These are phyloP conservation scores for Talaromyces amestolkiae DNA, from an alignment of 2,329 filamentous ascomycete species.

Conservation along the genomic window DNA sequence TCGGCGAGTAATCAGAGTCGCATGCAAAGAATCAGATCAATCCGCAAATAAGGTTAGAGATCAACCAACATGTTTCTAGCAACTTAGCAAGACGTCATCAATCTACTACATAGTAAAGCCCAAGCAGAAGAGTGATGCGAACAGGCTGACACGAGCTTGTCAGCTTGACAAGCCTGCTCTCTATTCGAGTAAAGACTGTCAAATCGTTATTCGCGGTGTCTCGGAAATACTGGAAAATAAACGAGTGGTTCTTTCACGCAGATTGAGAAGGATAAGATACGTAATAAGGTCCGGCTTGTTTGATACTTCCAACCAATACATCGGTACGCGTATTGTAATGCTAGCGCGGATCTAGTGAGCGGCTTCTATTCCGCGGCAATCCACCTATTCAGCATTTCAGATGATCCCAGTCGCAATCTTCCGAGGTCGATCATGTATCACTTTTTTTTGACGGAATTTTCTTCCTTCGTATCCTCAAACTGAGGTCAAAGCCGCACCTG, in stretches of 20 bases:
- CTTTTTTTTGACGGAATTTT: not conserved
- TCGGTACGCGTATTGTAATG: not conserved
- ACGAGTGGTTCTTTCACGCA: not conserved
- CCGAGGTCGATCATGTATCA: not conserved
- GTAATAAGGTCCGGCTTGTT: not conserved
- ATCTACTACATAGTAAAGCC: not conserved
- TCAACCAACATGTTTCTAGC: not conserved
- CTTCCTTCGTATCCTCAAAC: no score
- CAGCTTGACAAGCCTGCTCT: not conserved
- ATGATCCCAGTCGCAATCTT: not conserved
- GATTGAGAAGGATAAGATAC: not conserved
- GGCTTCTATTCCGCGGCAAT: conserved; percentile 4
- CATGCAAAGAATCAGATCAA: not conserved
- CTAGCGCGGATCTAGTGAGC: not conserved
- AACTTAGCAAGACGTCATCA: not conserved
- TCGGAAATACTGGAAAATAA: not conserved
- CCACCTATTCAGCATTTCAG: not conserved
- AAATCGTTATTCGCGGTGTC: not conserved
- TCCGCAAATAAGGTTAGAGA: not conserved
- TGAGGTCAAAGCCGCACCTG: not conserved
- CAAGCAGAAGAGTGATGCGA: not conserved
- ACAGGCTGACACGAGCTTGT: not conserved
- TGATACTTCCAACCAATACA: not conserved
- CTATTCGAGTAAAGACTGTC: not conserved
- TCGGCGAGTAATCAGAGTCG: not conserved